Percentiles rank a stretch among this genome's conserved stretches.
Conservation (phyloP, 2,329 filamentous ascomycete genomes). For the Lachnellula subtilissima region DNA sequence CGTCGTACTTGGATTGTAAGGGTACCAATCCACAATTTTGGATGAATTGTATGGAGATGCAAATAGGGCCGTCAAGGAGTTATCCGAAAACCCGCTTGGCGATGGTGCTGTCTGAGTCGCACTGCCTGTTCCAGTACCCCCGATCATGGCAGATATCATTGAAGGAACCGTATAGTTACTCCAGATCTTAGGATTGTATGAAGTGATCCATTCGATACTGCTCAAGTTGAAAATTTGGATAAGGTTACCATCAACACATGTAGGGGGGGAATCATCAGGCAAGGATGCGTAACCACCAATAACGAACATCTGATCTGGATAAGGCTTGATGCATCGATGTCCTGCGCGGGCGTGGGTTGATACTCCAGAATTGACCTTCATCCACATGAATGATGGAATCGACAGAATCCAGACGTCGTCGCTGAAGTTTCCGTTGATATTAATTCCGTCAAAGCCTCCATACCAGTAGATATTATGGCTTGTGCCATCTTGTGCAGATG, state of each 20-base stretch:
- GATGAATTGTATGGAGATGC: conserved; percentile 47
- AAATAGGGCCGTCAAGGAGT: conserved; percentile 50
- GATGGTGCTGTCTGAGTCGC: conserved; percentile 61
- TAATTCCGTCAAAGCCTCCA: conserved; percentile 61
- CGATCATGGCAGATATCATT: conserved; percentile 54
- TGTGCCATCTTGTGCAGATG: conserved; percentile 64
- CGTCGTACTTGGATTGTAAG: conserved; percentile 40
- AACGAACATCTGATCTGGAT: conserved; percentile 67
- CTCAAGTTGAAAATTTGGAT: conserved; percentile 70
- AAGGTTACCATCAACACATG: conserved; percentile 48
- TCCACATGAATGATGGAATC: conserved; percentile 68
- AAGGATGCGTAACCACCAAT: conserved; percentile 57
- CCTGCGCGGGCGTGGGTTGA: conserved; percentile 56
- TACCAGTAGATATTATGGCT: conserved; percentile 77
- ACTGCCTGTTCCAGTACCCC: conserved; percentile 53
- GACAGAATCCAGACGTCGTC: conserved; percentile 71
- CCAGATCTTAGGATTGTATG: conserved; percentile 61
- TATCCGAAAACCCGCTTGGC: conserved; percentile 50
- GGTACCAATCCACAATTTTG: conserved; percentile 57
- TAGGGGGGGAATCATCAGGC: conserved; percentile 19
- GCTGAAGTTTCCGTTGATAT: conserved; percentile 47
- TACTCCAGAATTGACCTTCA: conserved; percentile 51
- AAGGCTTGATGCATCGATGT: conserved; percentile 64
- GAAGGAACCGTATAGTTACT: conserved; percentile 63
- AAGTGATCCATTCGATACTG: conserved; percentile 61